A percentile compares a stretch with the other conserved stretches of the same genome.
These are phyloP conservation scores for Chloroidium sp. DNA, from an alignment of 163 green algal species.

Conservation along the genomic window DNA sequence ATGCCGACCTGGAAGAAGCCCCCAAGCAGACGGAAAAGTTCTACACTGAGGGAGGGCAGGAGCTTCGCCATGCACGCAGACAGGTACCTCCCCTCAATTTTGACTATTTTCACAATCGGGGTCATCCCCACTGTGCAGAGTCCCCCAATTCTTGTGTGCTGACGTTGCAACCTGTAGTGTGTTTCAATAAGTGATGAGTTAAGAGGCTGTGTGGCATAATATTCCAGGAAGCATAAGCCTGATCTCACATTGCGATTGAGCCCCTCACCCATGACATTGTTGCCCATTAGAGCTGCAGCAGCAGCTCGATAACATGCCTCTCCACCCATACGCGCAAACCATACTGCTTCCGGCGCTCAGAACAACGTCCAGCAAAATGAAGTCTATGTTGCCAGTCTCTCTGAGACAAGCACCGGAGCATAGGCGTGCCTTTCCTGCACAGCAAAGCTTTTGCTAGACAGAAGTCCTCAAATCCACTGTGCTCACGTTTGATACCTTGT, in stretches of 20 bases:
- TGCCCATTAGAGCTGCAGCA: no score
- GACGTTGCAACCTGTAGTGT: not conserved
- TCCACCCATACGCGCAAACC: no score
- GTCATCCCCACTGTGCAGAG: not conserved
- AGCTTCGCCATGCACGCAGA: slow-evolving; percentile 42
- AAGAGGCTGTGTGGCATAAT: not conserved
- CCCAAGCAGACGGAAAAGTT: slow-evolving; percentile 42
- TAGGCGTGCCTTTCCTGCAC: no score
- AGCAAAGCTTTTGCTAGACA: no score
- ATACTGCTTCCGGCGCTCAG: no score
- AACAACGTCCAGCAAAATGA: no score
- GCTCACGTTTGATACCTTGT: no score
- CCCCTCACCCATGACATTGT: no score
- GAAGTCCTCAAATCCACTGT: no score
- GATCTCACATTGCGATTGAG: not conserved
- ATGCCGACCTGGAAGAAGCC: not conserved
- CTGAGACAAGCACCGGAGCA: no score
- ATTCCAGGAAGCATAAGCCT: not conserved
- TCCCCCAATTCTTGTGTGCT: not conserved
- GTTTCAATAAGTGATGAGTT: not conserved
- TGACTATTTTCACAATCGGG: not conserved
- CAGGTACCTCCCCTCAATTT: slow-evolving; percentile 2
- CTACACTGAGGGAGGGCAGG: slow-evolving; percentile 77
- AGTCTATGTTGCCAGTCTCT: no score
- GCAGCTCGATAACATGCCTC: no score